Percentiles rank a stretch among this genome's conserved stretches.
phyloP scores from a whole-genome alignment of 2,329 filamentous ascomycete genomes.

The Dactylellina leptospora region DNA sequence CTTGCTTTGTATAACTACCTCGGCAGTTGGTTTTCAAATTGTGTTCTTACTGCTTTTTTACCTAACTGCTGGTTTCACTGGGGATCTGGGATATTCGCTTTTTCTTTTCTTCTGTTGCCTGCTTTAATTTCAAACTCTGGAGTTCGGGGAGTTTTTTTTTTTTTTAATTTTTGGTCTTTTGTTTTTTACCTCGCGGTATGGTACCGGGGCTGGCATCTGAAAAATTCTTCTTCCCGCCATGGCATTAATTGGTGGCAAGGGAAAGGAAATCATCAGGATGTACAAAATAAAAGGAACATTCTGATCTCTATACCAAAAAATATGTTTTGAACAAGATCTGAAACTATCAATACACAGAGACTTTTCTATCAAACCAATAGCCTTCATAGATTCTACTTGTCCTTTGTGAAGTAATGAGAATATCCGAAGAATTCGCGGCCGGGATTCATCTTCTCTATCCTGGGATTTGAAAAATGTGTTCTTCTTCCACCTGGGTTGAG shows the following conservation, averaged over 20 bases:
- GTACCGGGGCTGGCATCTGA: conserved; percentile 12
- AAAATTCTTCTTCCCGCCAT: conserved; percentile 1
- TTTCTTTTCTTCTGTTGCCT: conserved; percentile 16
- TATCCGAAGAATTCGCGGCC: no score
- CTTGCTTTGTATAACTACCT: conserved; percentile 37
- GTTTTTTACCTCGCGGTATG: conserved; percentile 6
- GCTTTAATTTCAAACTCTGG: no score
- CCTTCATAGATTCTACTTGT: no score
- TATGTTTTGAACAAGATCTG: no score
- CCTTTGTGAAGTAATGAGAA: no score
- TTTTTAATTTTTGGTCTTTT: not conserved
- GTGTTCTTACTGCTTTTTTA: no score
- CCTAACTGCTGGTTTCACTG: conserved; percentile 5
- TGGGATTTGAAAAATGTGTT: not conserved
- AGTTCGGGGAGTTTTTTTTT: conserved; percentile 24
- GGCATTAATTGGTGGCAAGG: not conserved
- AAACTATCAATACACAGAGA: no score
- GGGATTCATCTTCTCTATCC: no score
- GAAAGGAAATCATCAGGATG: no score
- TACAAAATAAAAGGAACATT: no score
- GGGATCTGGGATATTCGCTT: conserved; percentile 22
- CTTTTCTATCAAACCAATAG: no score
- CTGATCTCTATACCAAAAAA: no score
- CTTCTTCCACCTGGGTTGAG: not conserved
- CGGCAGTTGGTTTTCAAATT: not conserved